phyloP scores from a whole-genome alignment of 2,329 filamentous ascomycete species.

The Diplodia scrobiculata region DNA sequence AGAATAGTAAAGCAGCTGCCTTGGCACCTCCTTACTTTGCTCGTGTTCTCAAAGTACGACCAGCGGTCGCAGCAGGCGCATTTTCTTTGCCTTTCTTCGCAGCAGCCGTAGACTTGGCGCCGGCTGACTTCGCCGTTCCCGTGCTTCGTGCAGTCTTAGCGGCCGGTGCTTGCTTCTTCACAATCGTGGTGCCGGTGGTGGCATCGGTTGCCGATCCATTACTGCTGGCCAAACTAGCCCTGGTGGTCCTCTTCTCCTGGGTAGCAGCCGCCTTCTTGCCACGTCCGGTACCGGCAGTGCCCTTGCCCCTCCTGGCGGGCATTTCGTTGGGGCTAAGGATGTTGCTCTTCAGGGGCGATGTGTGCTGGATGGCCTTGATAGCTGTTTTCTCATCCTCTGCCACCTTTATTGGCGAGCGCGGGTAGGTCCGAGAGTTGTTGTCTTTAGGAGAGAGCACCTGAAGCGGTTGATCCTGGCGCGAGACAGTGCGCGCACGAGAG shows the following conservation, averaged over 20 bases:
- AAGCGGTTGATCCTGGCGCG: conserved; percentile 46
- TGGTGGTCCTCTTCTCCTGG: conserved; percentile 39
- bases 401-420: conserved; percentile 56
- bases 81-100: conserved; percentile 29
- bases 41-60: conserved; percentile 24
- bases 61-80: conserved; percentile 11
- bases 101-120: conserved; percentile 23
- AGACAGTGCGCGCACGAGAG: conserved; percentile 37
- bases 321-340: conserved; percentile 38
- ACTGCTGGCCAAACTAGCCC: conserved; percentile 51
- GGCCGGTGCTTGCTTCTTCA: conserved; percentile 51
- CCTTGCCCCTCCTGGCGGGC: conserved; percentile 53
- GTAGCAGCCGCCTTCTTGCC: conserved; percentile 51
- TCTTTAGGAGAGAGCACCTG: conserved; percentile 80
- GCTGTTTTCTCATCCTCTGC: conserved; percentile 54
- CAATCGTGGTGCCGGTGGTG: conserved; percentile 64
- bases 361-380: conserved; percentile 12
- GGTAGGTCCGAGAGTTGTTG: conserved; percentile 71
- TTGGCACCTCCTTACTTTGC: conserved; percentile 4
- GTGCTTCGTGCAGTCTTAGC: conserved; percentile 14
- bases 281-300: conserved; percentile 64
- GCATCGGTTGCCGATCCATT: conserved; percentile 63
- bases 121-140: conserved; percentile 14
- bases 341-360: conserved; percentile 49
- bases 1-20: neutral